Percentiles rank a stretch among this genome's conserved stretches.
phyloP scores from a whole-genome alignment of 176 grass and related monocot genomes.

The Eragrostis nindensis region DNA sequence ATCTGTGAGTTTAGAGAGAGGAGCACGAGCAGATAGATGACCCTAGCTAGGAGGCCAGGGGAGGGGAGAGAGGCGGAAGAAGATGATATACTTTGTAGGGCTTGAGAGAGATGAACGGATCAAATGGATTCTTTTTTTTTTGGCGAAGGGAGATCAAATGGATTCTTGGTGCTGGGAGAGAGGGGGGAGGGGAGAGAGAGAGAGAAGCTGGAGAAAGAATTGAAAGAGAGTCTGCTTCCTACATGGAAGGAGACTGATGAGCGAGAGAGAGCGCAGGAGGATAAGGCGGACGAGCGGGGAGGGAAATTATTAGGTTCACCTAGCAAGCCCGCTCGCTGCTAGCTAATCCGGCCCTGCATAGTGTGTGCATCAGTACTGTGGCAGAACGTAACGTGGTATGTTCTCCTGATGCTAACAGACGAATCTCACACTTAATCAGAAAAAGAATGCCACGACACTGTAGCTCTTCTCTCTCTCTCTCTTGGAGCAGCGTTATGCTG shows the following conservation, averaged over 20 bases:
- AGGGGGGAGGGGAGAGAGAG: not conserved
- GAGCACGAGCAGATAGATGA: constrained; percentile 55
- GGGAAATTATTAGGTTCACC: constrained; percentile 56
- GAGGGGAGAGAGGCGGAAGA: constrained; percentile 39
- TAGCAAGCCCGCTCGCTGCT: constrained; percentile 3
- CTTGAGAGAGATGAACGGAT: constrained; percentile 56
- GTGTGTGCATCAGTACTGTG: constrained; percentile 54
- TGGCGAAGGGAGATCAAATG: too few species aligned
- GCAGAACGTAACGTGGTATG: constrained; percentile 68
- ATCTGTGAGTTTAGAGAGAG: constrained; percentile 45
- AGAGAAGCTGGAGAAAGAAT: constrained; percentile 31
- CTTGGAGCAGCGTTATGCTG: not conserved
- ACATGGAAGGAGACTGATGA: constrained; percentile 31
- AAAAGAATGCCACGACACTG: constrained; percentile 32
- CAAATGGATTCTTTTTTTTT: constrained; percentile 65
- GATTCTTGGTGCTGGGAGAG: constrained; percentile 44
- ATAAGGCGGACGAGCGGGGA: constrained; percentile 6
- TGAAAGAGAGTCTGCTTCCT: constrained; percentile 30
- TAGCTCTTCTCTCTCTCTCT: not conserved
- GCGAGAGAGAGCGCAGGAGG: not conserved
- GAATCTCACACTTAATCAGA: constrained; percentile 44
- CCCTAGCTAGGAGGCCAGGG: constrained; percentile 43
- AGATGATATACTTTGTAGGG: constrained; percentile 65
- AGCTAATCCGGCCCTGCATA: constrained; percentile 54
- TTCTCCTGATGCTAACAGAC: constrained; percentile 55